phyloP scores from a whole-genome alignment of 2,329 filamentous ascomycete species.

The Aspergillus viridinutans region DNA sequence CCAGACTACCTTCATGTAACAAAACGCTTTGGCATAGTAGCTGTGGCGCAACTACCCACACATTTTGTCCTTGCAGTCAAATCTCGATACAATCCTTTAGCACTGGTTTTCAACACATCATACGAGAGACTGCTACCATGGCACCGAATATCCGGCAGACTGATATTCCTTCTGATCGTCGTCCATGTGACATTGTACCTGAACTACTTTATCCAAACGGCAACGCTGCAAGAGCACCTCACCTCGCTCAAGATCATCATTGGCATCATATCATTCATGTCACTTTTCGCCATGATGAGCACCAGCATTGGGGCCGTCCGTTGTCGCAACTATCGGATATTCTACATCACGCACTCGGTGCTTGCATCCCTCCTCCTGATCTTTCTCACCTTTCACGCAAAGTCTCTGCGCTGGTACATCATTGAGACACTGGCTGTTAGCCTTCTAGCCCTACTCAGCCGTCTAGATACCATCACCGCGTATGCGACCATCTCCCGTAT shows the following conservation, averaged over 20 bases:
- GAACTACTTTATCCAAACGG: constrained; percentile 48
- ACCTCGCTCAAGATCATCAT: constrained; percentile 9
- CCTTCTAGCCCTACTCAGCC: background rate
- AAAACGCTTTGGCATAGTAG: constrained; percentile 53
- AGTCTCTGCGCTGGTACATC: background rate
- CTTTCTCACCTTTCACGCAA: background rate
- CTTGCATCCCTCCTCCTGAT: background rate
- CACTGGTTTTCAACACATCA: constrained; percentile 45
- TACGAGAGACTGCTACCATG: constrained; percentile 49
- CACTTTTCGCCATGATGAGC: background rate
- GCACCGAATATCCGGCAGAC: constrained; percentile 50
- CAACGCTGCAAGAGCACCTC: constrained; percentile 45
- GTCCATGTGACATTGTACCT: constrained; percentile 49
- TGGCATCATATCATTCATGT: background rate
- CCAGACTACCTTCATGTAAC: constrained; percentile 53
- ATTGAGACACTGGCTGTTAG: background rate
- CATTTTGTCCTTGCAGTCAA: constrained; percentile 47
- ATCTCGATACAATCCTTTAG: constrained; percentile 49
- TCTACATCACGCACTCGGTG: background rate
- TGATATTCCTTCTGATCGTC: constrained; percentile 44
- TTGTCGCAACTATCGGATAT: background rate
- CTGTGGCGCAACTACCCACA: constrained; percentile 50
- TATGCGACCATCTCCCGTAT: background rate
- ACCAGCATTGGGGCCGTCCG: background rate
- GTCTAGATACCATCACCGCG: background rate